A percentile compares a stretch with the other conserved stretches of the same genome.
These are phyloP conservation scores for Trichoderma asperelloides DNA, from an alignment of 495 filamentous ascomycete species.

Conservation along the genomic window DNA sequence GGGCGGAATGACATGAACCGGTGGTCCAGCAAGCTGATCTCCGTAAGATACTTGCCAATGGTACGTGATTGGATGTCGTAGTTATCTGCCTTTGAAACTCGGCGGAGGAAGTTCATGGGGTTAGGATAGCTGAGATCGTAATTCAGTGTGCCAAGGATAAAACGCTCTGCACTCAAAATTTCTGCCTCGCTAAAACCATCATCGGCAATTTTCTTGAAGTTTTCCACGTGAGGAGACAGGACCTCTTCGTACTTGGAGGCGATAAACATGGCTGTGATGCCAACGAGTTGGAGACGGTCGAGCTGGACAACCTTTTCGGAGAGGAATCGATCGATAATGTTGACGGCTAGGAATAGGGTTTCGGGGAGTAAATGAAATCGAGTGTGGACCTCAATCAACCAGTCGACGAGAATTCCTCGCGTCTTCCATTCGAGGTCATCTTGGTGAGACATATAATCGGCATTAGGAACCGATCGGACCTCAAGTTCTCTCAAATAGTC, in stretches of 20 bases:
- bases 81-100: slow-evolving; percentile 96
- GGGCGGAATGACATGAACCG: slow-evolving; percentile 80
- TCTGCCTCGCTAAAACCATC: slow-evolving; percentile 94
- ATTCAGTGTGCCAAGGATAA: slow-evolving; percentile 78
- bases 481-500: slow-evolving; percentile 90
- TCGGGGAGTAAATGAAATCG: slow-evolving; percentile 96
- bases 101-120: slow-evolving; percentile 97
- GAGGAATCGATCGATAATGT: slow-evolving; percentile 96
- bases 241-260: slow-evolving; percentile 99
- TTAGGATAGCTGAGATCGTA: slow-evolving; percentile 99
- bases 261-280: slow-evolving; percentile 98
- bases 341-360: slow-evolving; percentile 92
- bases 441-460: slow-evolving; percentile 88
- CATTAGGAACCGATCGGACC: slow-evolving; percentile 73
- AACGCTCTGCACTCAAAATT: slow-evolving; percentile 94
- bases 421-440: slow-evolving; percentile 96
- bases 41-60: slow-evolving; percentile 95
- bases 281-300: slow-evolving; percentile 90
- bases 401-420: slow-evolving; percentile 94
- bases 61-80: slow-evolving; percentile 97
- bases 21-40: slow-evolving; percentile 91
- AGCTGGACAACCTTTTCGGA: slow-evolving; percentile 88
- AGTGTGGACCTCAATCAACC: slow-evolving; percentile 96
- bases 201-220: slow-evolving; percentile 94
- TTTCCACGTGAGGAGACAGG: slow-evolving; percentile 88